A percentile compares a stretch with the other conserved stretches of the same genome.
phyloP scores from a whole-genome alignment of 768 basidiomycete species.

The Termitomyces sp. region DNA sequence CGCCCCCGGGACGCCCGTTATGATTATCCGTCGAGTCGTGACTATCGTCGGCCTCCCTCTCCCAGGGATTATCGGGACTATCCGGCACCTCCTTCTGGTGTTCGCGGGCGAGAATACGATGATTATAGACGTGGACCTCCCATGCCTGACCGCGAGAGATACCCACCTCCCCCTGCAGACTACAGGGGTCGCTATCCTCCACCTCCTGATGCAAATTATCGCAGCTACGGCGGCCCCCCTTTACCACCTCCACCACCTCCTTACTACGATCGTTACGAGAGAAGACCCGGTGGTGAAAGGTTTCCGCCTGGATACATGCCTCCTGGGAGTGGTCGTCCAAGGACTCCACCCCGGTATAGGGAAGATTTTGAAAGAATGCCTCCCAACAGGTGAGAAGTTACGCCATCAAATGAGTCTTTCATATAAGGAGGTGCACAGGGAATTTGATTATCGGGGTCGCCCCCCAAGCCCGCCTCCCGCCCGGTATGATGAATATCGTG shows the following conservation, averaged over 20 bases:
- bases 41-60: conserved; percentile 57
- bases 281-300: conserved; percentile 49
- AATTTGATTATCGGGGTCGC: conserved; percentile 53
- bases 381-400: conserved; percentile 43
- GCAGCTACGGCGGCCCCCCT: conserved; percentile 47
- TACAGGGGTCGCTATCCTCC: conserved; percentile 56
- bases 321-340: conserved; percentile 49
- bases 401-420: neutral
- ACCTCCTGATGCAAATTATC: conserved; percentile 47
- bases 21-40: conserved; percentile 57
- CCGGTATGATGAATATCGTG: conserved; percentile 49
- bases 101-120: conserved; percentile 63
- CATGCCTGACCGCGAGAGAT: conserved; percentile 45
- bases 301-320: conserved; percentile 38
- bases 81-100: conserved; percentile 39
- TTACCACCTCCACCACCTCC: conserved; percentile 42
- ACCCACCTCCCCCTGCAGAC: conserved; percentile 44
- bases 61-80: conserved; percentile 69
- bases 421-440: conserved; percentile 28
- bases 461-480: conserved; percentile 49
- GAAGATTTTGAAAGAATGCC: conserved; percentile 62
- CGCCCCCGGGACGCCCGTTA: conserved; percentile 52
- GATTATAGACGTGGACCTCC: conserved; percentile 55
- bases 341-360: conserved; percentile 52
- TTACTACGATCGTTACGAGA: conserved; percentile 59